A percentile compares a stretch with the other conserved stretches of the same genome.
These are phyloP conservation scores for Dacryopinax primogenitus DNA, from an alignment of 768 basidiomycete genomes.

Conservation along the genomic window DNA sequence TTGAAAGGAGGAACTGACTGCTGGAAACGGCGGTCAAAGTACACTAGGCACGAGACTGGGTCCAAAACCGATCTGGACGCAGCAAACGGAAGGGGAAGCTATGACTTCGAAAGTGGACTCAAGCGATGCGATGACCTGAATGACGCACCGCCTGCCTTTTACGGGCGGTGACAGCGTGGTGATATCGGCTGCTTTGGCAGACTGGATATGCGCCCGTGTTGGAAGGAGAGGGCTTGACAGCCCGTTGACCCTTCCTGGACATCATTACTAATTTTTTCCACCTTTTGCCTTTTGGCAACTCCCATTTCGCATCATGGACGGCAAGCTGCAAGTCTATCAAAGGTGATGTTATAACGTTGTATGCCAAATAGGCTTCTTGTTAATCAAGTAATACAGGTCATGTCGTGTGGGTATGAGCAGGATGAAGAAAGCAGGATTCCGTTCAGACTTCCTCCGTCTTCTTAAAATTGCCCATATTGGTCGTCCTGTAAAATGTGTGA, in stretches of 20 bases:
- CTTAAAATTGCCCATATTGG: slow-evolving; percentile 1
- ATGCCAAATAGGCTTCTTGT: background rate
- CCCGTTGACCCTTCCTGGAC: background rate
- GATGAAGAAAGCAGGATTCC: background rate
- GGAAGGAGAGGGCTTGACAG: background rate
- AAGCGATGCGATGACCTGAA: background rate
- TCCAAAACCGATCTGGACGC: background rate
- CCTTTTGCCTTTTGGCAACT: background rate
- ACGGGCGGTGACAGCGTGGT: background rate
- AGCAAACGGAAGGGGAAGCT: background rate
- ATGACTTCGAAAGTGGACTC: background rate
- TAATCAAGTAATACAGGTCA: slow-evolving; percentile 1
- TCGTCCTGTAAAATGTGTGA: background rate
- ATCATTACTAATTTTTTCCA: background rate
- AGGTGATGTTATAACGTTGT: background rate
- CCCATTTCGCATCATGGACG: background rate
- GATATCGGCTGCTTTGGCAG: background rate
- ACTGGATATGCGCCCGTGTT: background rate
- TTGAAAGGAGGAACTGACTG: background rate
- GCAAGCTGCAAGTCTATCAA: background rate
- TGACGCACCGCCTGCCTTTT: background rate
- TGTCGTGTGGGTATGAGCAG: slow-evolving; percentile 6
- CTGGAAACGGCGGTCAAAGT: background rate
- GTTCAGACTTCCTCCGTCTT: background rate
- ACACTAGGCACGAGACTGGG: background rate